These are phyloP conservation scores for Camellia granthamiana DNA, from an alignment of 148 eudicot genomes.

Conservation along the genomic window DNA sequence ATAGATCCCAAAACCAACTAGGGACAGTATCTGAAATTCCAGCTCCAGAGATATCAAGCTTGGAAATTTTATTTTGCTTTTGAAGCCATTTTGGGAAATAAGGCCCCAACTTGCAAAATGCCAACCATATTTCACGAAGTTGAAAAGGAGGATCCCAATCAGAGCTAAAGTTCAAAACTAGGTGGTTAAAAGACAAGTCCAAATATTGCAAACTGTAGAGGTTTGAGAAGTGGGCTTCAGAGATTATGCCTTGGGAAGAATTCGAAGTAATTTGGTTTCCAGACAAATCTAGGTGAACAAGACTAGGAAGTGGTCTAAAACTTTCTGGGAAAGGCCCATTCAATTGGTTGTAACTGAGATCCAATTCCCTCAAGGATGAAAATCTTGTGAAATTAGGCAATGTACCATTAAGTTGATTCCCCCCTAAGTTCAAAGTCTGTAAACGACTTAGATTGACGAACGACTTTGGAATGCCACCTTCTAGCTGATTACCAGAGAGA, in stretches of 20 bases:
- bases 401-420: neutral
- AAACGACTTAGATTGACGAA: slow-evolving; percentile 3
- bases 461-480: slow-evolving; percentile 11
- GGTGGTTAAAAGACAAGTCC: slow-evolving; percentile 2
- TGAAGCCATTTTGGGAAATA: slow-evolving; percentile 23
- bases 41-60: slow-evolving; percentile 2
- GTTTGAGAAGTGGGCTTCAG: slow-evolving; percentile 21
- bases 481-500: slow-evolving; percentile 5
- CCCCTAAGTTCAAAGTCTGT: neutral
- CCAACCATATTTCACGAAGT: neutral
- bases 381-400: slow-evolving; percentile 12
- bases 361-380: neutral
- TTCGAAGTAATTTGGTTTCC: neutral
- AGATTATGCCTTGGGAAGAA: slow-evolving; percentile 23
- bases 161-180: neutral
- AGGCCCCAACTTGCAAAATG: slow-evolving; percentile 18
- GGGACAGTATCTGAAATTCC: slow-evolving; percentile 9
- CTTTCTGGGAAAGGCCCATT: neutral
- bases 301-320: neutral
- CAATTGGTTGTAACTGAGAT: neutral
- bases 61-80: neutral
- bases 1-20: slow-evolving; percentile 1
- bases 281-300: neutral
- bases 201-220: neutral
- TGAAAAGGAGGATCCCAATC: slow-evolving; percentile 25